Evolutionary conservation across 495 filamentous ascomycete species (phyloP).

Genomic region (Annulohypoxylon stygium): DNA sequence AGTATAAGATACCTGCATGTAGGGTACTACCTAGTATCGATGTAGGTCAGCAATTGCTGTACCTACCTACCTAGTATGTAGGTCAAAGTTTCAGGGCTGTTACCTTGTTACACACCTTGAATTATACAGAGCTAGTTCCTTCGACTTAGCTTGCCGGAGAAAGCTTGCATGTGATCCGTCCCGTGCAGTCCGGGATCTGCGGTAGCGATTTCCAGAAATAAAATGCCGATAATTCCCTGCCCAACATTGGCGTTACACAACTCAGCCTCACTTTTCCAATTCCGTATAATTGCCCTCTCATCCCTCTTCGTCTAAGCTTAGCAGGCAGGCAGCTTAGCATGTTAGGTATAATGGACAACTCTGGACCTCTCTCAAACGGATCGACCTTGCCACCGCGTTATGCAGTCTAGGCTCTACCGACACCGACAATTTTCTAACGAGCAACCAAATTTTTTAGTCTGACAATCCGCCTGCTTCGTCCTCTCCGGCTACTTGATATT

Average conservation of each 20-base stretch:
- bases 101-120: conserved; percentile 20
- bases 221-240: conserved; percentile 36
- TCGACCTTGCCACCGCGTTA: conserved; percentile 42
- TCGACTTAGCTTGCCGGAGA: conserved; percentile 25
- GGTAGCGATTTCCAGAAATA: conserved; percentile 34
- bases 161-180: conserved; percentile 36
- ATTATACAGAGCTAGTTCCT: conserved; percentile 10
- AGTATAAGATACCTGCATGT: too few species aligned
- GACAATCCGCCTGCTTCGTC: conserved; percentile 16
- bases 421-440: conserved; percentile 15
- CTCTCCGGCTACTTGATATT: conserved; percentile 32
- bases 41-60: neutral
- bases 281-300: conserved; percentile 41
- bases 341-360: conserved; percentile 33
- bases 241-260: conserved; percentile 38
- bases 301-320: conserved; percentile 16
- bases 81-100: conserved; percentile 3
- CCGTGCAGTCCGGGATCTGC: conserved; percentile 36
- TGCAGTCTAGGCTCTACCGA: conserved; percentile 31
- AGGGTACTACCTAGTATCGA: neutral
- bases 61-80: conserved; percentile 5
- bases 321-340: too few species aligned
- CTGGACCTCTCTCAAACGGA: conserved; percentile 37
- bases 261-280: conserved; percentile 47
- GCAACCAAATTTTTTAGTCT: conserved; percentile 12